Evolutionary conservation across 192 early-diverging fungal species (phyloP).

Genomic region (Podila minutissima): DNA sequence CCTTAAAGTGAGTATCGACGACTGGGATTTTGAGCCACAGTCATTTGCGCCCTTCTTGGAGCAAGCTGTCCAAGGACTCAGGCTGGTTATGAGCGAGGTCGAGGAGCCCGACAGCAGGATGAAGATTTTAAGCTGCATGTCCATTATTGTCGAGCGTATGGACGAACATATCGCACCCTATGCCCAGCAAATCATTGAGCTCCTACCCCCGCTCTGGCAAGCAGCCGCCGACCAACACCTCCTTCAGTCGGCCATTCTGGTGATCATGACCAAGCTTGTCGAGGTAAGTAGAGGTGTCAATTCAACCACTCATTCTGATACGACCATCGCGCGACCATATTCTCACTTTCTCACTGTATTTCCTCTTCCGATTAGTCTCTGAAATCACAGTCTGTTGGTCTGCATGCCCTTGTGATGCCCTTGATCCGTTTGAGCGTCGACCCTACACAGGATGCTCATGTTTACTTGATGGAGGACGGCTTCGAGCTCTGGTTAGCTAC

Average conservation of each 20-base stretch:
- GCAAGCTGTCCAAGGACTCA: constrained; percentile 64
- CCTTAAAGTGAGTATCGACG: constrained; percentile 76
- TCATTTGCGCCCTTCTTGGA: constrained; percentile 76
- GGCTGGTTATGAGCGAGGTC: constrained; percentile 67
- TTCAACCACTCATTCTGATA: neutral
- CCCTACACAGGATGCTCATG: constrained; percentile 69
- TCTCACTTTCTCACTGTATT: neutral
- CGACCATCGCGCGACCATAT: neutral
- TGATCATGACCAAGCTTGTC: constrained; percentile 81
- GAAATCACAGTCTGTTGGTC: constrained; percentile 71
- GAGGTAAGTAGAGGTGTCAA: constrained; percentile 42
- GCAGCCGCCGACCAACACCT: constrained; percentile 78
- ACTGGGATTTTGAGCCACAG: constrained; percentile 87
- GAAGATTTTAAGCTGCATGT: constrained; percentile 78
- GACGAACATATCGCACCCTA: constrained; percentile 79
- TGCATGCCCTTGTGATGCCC: constrained; percentile 81
- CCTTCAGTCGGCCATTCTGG: constrained; percentile 83
- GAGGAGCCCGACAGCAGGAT: constrained; percentile 82
- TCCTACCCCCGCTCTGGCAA: constrained; percentile 87
- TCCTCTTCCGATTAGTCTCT: constrained; percentile 59
- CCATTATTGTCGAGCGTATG: constrained; percentile 81
- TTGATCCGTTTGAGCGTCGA: constrained; percentile 81
- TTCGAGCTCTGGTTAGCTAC: constrained; percentile 90
- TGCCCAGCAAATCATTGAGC: constrained; percentile 72
- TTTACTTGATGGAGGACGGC: constrained; percentile 90